A percentile compares a stretch with the other conserved stretches of the same genome.
Evolutionary conservation across 1,139 yeast genomes (phyloP).

Genomic region (Lodderomyces jiufengensis): DNA sequence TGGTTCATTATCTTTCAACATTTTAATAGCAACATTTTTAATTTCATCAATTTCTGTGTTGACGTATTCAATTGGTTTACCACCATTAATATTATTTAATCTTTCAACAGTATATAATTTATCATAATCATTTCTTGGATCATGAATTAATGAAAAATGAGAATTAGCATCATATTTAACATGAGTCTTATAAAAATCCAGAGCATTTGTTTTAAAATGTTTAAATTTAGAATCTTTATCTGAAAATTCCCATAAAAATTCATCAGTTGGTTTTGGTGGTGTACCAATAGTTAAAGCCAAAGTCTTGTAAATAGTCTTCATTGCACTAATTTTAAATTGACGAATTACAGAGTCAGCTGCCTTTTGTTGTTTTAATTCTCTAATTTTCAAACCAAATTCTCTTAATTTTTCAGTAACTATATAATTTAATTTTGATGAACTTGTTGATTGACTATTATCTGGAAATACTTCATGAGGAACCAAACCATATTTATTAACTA

Average conservation of each 20-base stretch:
- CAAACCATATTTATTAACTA: slow-evolving; percentile 72
- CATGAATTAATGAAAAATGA: slow-evolving; percentile 68
- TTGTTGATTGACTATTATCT: slow-evolving; percentile 64
- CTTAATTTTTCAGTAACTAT: slow-evolving; percentile 65
- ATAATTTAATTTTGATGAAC: slow-evolving; percentile 55
- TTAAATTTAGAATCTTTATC: slow-evolving; percentile 69
- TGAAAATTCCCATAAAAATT: slow-evolving; percentile 67
- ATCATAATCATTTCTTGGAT: slow-evolving; percentile 70
- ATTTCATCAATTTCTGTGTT: slow-evolving; percentile 59
- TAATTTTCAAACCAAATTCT: slow-evolving; percentile 67
- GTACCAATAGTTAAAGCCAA: slow-evolving; percentile 67
- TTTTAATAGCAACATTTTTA: slow-evolving; percentile 57
- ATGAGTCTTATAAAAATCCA: slow-evolving; percentile 55
- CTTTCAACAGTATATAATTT: slow-evolving; percentile 65
- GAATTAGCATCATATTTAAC: slow-evolving; percentile 50
- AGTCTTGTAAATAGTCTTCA: slow-evolving; percentile 59
- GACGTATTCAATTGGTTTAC: slow-evolving; percentile 64
- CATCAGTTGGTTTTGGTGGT: slow-evolving; percentile 70
- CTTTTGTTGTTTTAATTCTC: slow-evolving; percentile 39
- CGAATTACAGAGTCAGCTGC: slow-evolving; percentile 19
- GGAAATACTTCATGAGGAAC: slow-evolving; percentile 73
- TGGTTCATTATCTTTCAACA: slow-evolving; percentile 69
- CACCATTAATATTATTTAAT: slow-evolving; percentile 67
- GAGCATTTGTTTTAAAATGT: slow-evolving; percentile 55
- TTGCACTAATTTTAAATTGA: slow-evolving; percentile 44